Conservation (phyloP, 192 early-diverging fungal species). For the Pecoramyces ruminantium region DNA sequence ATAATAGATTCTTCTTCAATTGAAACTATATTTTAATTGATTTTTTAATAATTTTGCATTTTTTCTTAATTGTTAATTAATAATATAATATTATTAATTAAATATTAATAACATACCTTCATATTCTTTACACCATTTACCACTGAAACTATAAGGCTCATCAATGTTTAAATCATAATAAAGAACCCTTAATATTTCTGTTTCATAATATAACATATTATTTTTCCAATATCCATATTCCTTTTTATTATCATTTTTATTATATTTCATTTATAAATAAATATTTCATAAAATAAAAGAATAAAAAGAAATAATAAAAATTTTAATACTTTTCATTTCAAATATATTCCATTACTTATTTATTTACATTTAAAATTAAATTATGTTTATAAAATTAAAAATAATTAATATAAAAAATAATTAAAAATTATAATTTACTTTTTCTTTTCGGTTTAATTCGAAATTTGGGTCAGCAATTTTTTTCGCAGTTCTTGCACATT, state of each 20-base stretch:
- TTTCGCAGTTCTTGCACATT: neutral
- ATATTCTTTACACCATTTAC: neutral
- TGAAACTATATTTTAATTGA: neutral
- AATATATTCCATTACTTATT: too few relatives aligned
- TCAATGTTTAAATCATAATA: neutral
- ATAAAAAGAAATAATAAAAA: too few relatives aligned
- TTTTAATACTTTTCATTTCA: too few relatives aligned
- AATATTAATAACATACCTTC: neutral
- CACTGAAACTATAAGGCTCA: neutral
- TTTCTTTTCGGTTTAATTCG: neutral
- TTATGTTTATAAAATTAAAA: too few relatives aligned
- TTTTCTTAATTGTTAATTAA: neutral
- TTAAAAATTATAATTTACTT: neutral
- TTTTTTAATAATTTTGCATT: neutral
- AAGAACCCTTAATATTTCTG: neutral
- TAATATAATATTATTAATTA: too few relatives aligned
- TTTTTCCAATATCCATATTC: neutral
- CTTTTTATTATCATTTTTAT: neutral
- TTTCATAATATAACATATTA: neutral
- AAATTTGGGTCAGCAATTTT: neutral
- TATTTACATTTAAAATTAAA: too few relatives aligned
- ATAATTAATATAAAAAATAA: too few relatives aligned
- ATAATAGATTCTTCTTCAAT: neutral
- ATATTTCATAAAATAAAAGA: too few relatives aligned
- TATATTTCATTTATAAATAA: too few relatives aligned